Evolutionary conservation across 768 basidiomycete species (phyloP), one percentile per base, ranked within the genome.

Genomic region (Rhodotorula diobovata): DNA sequence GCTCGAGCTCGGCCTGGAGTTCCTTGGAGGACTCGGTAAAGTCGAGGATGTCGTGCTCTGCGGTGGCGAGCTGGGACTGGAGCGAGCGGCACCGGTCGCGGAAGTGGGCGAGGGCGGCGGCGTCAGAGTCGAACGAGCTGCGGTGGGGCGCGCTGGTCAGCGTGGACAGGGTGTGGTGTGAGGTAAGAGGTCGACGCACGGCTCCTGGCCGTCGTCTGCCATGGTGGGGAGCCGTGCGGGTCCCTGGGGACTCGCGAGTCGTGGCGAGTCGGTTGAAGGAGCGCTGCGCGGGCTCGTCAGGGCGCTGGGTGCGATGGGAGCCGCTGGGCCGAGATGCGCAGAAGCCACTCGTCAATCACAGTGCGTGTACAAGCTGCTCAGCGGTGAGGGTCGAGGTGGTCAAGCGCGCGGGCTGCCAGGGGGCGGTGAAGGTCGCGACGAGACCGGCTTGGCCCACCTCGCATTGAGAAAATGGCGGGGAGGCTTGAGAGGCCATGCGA

Each of bases 1-100:
- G 85, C 84, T 94, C 93, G 75, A 97, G 82, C 81, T 97, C 95
- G 67, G 92, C 90, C 81, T 95, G 93, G 46, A 95, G 86, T 75
- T 94, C 92, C 81, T 90, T 91, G 83, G 90, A 89, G 72, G 90
- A 88, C 76, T 87, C 84, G 77, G 91, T 89, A 79, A 92, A 92
- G 77, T 94, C 90, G 78, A 89, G 87, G 61, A 95, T 87, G 81
- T 93, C 92, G 20, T 87, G 84, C 70, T 89, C 86, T 45, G 92
- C 91, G 80, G 93, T 90, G 43, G 87, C 80, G 74, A 94, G 85
- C 86, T 92, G 90, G 72, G 91, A 89, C 61, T 88, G 86, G 63
- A 89, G 77, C 53, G 79, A 78, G 20, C 72, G 54, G 68, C 76
- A 79, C 57, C 77, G 77, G 23, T 48, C 34, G 61, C 75, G 75